phyloP scores from a whole-genome alignment of 2,329 filamentous ascomycete species.

The Aspergillus tanneri region DNA sequence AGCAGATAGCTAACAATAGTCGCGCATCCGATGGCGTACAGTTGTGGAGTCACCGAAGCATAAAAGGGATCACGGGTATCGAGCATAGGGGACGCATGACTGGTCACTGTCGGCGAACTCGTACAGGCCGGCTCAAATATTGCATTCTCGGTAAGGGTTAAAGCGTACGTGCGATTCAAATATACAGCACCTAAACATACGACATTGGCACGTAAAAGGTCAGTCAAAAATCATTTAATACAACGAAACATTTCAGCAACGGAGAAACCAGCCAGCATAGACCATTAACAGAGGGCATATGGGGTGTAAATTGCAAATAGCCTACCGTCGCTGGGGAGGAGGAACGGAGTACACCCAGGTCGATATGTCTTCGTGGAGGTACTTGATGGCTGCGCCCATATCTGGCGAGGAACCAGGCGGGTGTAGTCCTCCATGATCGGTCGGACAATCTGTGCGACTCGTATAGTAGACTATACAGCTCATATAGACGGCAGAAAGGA shows the following conservation, averaged over 20 bases:
- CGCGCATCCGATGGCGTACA: slow-evolving; percentile 86
- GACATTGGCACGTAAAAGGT: background rate
- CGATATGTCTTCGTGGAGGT: slow-evolving; percentile 37
- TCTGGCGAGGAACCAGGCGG: slow-evolving; percentile 39
- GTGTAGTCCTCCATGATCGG: slow-evolving; percentile 36
- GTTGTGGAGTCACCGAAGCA: slow-evolving; percentile 86
- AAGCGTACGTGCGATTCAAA: slow-evolving; percentile 41
- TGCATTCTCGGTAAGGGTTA: slow-evolving; percentile 50
- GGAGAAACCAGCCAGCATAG: no score
- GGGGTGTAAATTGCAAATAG: slow-evolving; percentile 17
- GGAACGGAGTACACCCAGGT: slow-evolving; percentile 61
- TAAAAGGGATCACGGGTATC: slow-evolving; percentile 86
- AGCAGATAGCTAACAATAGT: slow-evolving; percentile 90
- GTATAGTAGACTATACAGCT: slow-evolving; percentile 16
- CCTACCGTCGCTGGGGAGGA: slow-evolving; percentile 60
- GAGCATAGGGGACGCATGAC: slow-evolving; percentile 53
- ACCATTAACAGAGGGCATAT: no score
- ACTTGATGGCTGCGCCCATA: slow-evolving; percentile 41
- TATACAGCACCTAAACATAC: slow-evolving; percentile 39
- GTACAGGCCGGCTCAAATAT: slow-evolving; percentile 53
- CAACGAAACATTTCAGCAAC: no score
- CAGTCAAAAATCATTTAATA: slow-evolving; percentile 9
- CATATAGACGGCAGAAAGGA: slow-evolving; percentile 15
- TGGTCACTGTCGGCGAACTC: slow-evolving; percentile 31
- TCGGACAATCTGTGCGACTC: slow-evolving; percentile 14